phyloP scores from a whole-genome alignment of 441 rosid species.

The Jatropha podagrica region DNA sequence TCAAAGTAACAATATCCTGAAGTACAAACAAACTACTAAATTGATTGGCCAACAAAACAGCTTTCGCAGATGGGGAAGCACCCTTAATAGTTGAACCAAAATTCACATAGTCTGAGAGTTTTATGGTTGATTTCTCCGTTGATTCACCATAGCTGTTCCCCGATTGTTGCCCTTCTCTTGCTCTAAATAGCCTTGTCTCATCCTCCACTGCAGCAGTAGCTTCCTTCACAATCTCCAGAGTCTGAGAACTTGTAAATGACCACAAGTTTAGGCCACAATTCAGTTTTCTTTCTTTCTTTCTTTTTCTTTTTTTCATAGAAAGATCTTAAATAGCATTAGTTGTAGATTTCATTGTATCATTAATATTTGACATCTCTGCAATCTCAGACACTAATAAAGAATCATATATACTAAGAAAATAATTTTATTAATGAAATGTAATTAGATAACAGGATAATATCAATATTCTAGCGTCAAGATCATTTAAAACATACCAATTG shows the following conservation, averaged over 20 bases:
- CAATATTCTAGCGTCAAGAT: background rate
- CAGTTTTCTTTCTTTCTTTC: background rate
- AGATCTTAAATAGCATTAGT: background rate
- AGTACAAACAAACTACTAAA: slow-evolving; percentile 59
- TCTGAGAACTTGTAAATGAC: slow-evolving; percentile 44
- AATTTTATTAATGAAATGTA: background rate
- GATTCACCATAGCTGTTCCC: slow-evolving; percentile 39
- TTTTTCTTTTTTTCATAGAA: background rate
- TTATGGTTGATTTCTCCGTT: slow-evolving; percentile 20
- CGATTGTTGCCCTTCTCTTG: slow-evolving; percentile 39
- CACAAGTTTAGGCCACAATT: slow-evolving; percentile 31
- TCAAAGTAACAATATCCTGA: slow-evolving; percentile 49
- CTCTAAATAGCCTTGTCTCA: slow-evolving; percentile 54
- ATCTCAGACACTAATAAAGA: background rate
- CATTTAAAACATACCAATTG: background rate
- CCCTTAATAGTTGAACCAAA: slow-evolving; percentile 33
- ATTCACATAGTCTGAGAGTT: slow-evolving; percentile 38
- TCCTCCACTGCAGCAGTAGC: slow-evolving; percentile 44
- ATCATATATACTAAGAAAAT: background rate
- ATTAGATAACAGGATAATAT: background rate
- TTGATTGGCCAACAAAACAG: slow-evolving; percentile 33
- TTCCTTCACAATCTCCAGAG: slow-evolving; percentile 65
- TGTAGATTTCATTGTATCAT: background rate
- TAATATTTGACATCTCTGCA: background rate
- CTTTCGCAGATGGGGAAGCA: slow-evolving; percentile 35